Evolutionary conservation across 2,329 filamentous ascomycete species (phyloP).

Genomic region (Chaetomiaceae sp.): DNA sequence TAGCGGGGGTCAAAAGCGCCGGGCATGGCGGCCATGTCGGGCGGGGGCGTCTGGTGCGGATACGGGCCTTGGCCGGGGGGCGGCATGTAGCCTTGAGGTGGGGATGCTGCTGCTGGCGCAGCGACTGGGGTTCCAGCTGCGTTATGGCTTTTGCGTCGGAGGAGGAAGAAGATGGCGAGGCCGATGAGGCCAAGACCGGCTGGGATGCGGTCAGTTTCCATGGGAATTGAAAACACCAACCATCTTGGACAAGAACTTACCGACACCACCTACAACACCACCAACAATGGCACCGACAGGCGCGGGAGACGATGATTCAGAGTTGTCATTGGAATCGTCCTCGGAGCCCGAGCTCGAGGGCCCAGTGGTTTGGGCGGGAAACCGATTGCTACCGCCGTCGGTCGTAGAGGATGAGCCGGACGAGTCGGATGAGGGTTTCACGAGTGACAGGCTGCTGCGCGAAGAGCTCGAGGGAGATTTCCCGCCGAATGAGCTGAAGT

Average conservation of each 20-base stretch:
- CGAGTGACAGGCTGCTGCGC: too few relatives aligned
- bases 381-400: neutral
- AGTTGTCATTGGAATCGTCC: too few relatives aligned
- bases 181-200: constrained; percentile 16
- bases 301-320: neutral
- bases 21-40: constrained; percentile 3
- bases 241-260: constrained; percentile 7
- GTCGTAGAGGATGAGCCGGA: constrained; percentile 19
- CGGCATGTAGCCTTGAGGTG: constrained; percentile 1
- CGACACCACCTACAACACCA: constrained; percentile 21
- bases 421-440: neutral
- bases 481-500: neutral
- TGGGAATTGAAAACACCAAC: too few relatives aligned
- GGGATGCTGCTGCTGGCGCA: neutral
- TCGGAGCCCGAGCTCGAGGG: neutral
- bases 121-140: neutral
- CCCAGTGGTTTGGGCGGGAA: neutral
- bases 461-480: neutral
- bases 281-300: constrained; percentile 20
- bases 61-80: constrained; percentile 1
- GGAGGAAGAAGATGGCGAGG: constrained; percentile 18
- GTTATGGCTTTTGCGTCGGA: constrained; percentile 14
- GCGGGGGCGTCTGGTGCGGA: neutral
- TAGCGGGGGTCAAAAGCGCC: constrained; percentile 6
- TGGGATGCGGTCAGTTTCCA: neutral